Percentiles rank a stretch among this genome's conserved stretches.
Evolutionary conservation across 2,329 filamentous ascomycete genomes (phyloP).

Genomic region (Fusarium udum): DNA sequence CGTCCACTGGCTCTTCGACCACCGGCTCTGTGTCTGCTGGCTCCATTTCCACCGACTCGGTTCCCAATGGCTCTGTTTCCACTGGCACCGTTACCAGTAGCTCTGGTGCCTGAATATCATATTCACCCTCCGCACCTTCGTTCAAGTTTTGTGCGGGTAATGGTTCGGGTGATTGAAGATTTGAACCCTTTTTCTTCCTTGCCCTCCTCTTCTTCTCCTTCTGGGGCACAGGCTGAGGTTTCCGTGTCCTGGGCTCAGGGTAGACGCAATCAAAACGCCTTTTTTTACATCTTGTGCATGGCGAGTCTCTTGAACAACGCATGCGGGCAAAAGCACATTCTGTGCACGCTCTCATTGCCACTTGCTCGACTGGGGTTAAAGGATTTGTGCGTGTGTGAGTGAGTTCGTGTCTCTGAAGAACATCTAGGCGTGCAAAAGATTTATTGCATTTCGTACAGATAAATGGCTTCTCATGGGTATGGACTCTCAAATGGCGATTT

Average conservation of each 20-base stretch:
- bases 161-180: not conserved
- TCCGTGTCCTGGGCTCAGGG: not conserved
- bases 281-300: slow-evolving; percentile 19
- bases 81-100: not conserved
- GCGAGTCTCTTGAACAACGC: slow-evolving; percentile 27
- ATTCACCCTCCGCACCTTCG: not conserved
- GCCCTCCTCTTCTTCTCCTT: too few relatives aligned
- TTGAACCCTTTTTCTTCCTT: not conserved
- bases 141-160: not conserved
- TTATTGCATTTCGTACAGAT: slow-evolving; percentile 19
- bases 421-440: slow-evolving; percentile 27
- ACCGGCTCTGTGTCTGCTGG: not conserved
- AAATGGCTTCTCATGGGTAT: slow-evolving; percentile 32
- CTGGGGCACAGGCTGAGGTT: not conserved
- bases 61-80: not conserved
- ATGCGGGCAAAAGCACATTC: slow-evolving; percentile 26
- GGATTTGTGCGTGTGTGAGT: slow-evolving; percentile 13
- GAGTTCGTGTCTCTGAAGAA: slow-evolving; percentile 19
- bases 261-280: slow-evolving; percentile 15
- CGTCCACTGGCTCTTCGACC: not conserved
- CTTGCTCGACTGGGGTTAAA: not conserved
- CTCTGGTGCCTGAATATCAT: not conserved
- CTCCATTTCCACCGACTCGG: not conserved
- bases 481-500: slow-evolving; percentile 22
- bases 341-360: slow-evolving; percentile 19